Base-by-base conservation (phyloP, 1,284 basidiomycete genomes). In the Caloboletus firmus region DNA sequence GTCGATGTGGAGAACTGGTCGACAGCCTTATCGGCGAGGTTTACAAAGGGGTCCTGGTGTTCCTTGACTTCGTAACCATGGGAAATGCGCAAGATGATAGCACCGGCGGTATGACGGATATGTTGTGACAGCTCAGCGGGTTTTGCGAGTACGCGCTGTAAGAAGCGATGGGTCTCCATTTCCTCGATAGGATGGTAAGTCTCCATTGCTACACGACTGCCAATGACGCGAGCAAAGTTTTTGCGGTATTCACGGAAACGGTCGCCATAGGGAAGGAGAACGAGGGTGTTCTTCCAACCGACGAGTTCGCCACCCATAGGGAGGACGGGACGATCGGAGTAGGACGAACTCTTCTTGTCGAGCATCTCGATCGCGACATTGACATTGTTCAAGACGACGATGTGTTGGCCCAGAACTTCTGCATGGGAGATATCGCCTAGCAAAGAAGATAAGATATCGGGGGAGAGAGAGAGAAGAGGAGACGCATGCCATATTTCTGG, bases 291-390 rank as follows among this genome's bases (percentile, higher is more conserved):
- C 57, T 82, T 82, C 85, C 85, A 88, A 40, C 85, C 85, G 26
- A 84, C 76, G 15, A 87, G 76, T 64, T 88, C 83, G 48, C 82
- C 82, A 39, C 78, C 81, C 82, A 82, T 81, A 22, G 77, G 76
- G 26, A 79, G 64, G 12, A 61, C 69, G 0, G 87, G 85, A n/a
- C 87, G 79, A 60, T 85, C 83, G 7, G 87, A 87, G 67, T 87
- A 88, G 49, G 81, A 80, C n/a, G 79, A 72, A 53, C 82, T 82
- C 62, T 84, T 83, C 70, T 83, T 85, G 65, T 88, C 84, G 44
- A 89, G 75, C 68, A 89, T 74, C 40, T 84, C 83, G 47, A 73
- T 62, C 4, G 84, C 83, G 30, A 74, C 63, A 60, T 79, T 73
- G 9, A 75, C 70, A 10, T 79, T 82, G 66, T 85, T 86, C 32